These are phyloP conservation scores for Candida multigemmis DNA, from an alignment of 805 yeast genomes.

Conservation along the genomic window DNA sequence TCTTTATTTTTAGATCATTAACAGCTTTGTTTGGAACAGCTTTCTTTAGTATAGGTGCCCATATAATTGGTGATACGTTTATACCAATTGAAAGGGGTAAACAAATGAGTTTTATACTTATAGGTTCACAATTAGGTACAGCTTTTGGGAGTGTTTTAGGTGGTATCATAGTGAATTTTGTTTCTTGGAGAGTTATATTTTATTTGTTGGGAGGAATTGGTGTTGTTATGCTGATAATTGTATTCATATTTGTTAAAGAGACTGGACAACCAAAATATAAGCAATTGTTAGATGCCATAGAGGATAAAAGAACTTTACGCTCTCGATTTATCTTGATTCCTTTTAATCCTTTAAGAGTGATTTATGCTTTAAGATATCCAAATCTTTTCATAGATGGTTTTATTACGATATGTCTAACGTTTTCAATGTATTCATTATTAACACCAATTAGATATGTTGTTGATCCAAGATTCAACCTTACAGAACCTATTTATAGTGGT, in stretches of 20 bases:
- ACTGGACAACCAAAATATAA: constrained; percentile 25
- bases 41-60: constrained; percentile 46
- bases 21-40: constrained; percentile 49
- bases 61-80: constrained; percentile 41
- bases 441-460: constrained; percentile 51
- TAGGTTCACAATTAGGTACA: constrained; percentile 47
- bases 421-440: constrained; percentile 41
- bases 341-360: constrained; percentile 40
- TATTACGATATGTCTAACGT: constrained; percentile 30
- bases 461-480: constrained; percentile 44
- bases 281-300: constrained; percentile 11
- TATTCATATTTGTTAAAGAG: constrained; percentile 36
- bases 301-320: constrained; percentile 10
- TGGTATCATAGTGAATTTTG: constrained; percentile 41
- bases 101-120: constrained; percentile 39
- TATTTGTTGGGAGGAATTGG: constrained; percentile 40
- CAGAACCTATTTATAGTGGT: constrained; percentile 40
- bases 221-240: constrained; percentile 19
- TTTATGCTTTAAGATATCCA: constrained; percentile 31
- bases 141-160: constrained; percentile 46
- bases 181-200: constrained; percentile 46
- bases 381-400: constrained; percentile 36
- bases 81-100: constrained; percentile 42
- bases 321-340: constrained; percentile 32
- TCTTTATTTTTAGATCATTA: constrained; percentile 39